Conservation (phyloP, 2,329 filamentous ascomycete genomes). For the Penicillium sp. region DNA sequence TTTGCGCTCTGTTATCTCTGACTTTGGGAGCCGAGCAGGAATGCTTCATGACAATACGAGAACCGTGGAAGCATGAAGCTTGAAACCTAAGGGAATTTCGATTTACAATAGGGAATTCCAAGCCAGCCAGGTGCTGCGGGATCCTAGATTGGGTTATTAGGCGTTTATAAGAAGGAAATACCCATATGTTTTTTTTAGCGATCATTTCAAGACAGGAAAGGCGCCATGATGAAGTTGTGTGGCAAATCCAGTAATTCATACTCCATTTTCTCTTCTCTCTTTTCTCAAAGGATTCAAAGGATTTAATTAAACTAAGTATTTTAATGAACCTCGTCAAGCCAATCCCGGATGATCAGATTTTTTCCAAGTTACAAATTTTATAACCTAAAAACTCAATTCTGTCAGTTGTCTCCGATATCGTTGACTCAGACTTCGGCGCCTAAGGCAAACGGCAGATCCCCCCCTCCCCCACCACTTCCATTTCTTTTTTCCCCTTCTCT, state of each 20-base stretch:
- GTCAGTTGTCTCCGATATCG: constrained; percentile 11
- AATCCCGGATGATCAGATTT: neutral
- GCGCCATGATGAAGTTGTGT: neutral
- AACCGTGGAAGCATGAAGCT: neutral
- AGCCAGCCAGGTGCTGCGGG: neutral
- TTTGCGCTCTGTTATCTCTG: constrained; percentile 40
- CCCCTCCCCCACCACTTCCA: constrained; percentile 23
- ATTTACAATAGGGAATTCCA: neutral
- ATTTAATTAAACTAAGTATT: too few species aligned
- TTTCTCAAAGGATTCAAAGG: neutral
- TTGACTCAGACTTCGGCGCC: constrained; percentile 7
- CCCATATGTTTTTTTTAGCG: constrained; percentile 5
- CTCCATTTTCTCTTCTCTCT: neutral
- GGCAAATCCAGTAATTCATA: neutral
- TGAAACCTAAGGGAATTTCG: neutral
- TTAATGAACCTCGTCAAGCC: neutral
- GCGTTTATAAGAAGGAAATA: constrained; percentile 9
- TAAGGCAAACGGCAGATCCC: constrained; percentile 21
- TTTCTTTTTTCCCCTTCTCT: constrained; percentile 13
- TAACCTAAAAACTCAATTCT: constrained; percentile 4
- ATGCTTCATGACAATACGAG: neutral
- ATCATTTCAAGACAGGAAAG: neutral
- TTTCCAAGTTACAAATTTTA: neutral
- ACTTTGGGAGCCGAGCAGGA: constrained; percentile 39
- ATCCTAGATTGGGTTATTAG: neutral